These are phyloP conservation scores for Polyporus arcularius DNA, from an alignment of 768 basidiomycete species.

Conservation along the genomic window DNA sequence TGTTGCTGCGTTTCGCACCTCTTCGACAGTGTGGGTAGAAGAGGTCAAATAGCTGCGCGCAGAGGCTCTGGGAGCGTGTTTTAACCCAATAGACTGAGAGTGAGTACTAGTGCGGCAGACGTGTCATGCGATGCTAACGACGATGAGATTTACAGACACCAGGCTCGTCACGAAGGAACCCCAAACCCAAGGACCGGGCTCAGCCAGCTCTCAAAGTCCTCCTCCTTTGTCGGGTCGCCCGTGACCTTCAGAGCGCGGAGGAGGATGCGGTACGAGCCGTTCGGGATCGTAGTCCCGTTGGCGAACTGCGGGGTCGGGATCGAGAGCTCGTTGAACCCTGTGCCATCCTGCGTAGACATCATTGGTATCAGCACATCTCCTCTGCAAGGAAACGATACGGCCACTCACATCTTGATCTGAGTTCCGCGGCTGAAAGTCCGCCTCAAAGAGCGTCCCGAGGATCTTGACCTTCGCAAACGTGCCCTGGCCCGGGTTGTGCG, in stretches of 20 bases:
- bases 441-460: conserved; percentile 49
- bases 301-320: conserved; percentile 31
- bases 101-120: too few species aligned
- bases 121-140: too few species aligned
- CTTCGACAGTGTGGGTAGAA: too few species aligned
- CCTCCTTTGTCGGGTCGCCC: conserved; percentile 40
- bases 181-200: conserved; percentile 32
- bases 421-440: conserved; percentile 50
- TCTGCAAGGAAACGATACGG: neutral
- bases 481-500: conserved; percentile 32
- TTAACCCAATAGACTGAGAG: too few species aligned
- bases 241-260: conserved; percentile 46
- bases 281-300: conserved; percentile 44
- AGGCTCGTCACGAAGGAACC: neutral
- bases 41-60: too few species aligned
- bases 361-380: neutral
- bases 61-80: too few species aligned
- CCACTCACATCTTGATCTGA: conserved; percentile 31
- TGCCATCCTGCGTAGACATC: conserved; percentile 26
- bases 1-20: too few species aligned
- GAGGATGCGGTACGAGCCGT: conserved; percentile 44
- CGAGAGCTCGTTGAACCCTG: conserved; percentile 32
- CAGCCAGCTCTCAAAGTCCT: conserved; percentile 47
- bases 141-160: too few species aligned
- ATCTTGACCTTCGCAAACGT: conserved; percentile 40